Evolutionary conservation across 2,329 filamentous ascomycete genomes (phyloP).

Genomic region (Cladosporium sp.): DNA sequence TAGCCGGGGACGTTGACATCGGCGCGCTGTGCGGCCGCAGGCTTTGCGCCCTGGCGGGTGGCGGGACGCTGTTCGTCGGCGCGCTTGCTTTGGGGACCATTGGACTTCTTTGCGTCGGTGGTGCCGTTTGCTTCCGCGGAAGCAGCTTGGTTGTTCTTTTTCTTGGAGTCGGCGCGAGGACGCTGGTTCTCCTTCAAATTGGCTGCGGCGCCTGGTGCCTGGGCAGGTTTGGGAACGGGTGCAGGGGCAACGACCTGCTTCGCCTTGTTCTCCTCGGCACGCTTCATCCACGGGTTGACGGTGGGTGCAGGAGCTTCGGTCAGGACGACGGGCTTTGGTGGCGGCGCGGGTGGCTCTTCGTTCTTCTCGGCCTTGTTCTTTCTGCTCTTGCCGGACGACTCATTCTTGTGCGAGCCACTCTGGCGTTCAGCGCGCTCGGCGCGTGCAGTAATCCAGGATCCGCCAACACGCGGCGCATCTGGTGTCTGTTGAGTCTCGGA

Average conservation of each 20-base stretch:
- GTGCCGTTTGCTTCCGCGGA: slow-evolving; percentile 12
- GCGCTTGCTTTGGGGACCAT: slow-evolving; percentile 3
- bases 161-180: slow-evolving; percentile 22
- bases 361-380: slow-evolving; percentile 23
- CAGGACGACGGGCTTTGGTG: slow-evolving; percentile 54
- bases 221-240: slow-evolving; percentile 9
- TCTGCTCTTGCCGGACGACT: slow-evolving; percentile 12
- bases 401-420: slow-evolving; percentile 18
- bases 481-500: slow-evolving; percentile 45
- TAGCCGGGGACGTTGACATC: slow-evolving; percentile 10
- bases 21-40: slow-evolving; percentile 2
- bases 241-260: slow-evolving; percentile 39
- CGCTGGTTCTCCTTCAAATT: slow-evolving; percentile 27
- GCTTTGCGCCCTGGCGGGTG: slow-evolving; percentile 2
- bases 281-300: slow-evolving; percentile 84
- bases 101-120: slow-evolving; percentile 20
- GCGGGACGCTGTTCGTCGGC: slow-evolving; percentile 4
- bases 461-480: slow-evolving; percentile 1
- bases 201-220: slow-evolving; percentile 15
- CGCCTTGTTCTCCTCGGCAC: slow-evolving; percentile 60
- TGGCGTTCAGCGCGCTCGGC: slow-evolving; percentile 31
- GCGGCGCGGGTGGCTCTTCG: slow-evolving; percentile 22
- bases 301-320: slow-evolving; percentile 76
- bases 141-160: slow-evolving; percentile 23
- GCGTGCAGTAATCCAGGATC: slow-evolving; percentile 53